Percentiles rank a stretch among this genome's conserved stretches.
These are phyloP conservation scores for Mortierella sp. DNA, from an alignment of 371 early-diverging fungal genomes.

Conservation along the genomic window DNA sequence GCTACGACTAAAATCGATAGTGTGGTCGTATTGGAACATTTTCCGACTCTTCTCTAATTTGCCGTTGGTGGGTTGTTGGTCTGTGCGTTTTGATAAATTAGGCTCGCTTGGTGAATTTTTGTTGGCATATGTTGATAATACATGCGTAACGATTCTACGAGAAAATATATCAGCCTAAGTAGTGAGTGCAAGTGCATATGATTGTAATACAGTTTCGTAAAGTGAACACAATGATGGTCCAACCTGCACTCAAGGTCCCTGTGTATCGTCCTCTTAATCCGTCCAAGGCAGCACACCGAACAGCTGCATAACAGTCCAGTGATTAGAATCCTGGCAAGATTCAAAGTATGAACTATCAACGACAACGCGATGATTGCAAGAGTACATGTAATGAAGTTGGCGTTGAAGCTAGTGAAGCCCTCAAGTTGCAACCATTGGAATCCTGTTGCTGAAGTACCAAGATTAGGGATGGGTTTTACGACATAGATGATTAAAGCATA, in stretches of 20 bases:
- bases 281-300: slow-evolving; percentile 31
- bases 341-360: slow-evolving; percentile 7
- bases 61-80: neutral
- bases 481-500: slow-evolving; percentile 30
- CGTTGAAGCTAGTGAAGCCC: neutral
- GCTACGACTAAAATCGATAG: neutral
- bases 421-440: slow-evolving; percentile 12
- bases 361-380: slow-evolving; percentile 23
- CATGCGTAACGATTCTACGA: slow-evolving; percentile 21
- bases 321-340: slow-evolving; percentile 9
- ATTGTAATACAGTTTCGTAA: neutral
- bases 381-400: neutral
- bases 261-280: slow-evolving; percentile 24
- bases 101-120: neutral
- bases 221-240: neutral
- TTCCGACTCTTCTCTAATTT: neutral
- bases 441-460: slow-evolving; percentile 9
- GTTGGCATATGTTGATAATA: neutral
- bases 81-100: slow-evolving; percentile 3
- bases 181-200: neutral
- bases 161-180: neutral
- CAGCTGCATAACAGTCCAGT: slow-evolving; percentile 11
- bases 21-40: neutral
- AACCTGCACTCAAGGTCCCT: slow-evolving; percentile 39
- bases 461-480: slow-evolving; percentile 15